phyloP scores from a whole-genome alignment of 192 early-diverging fungal genomes.

The Coemansia sp. region DNA sequence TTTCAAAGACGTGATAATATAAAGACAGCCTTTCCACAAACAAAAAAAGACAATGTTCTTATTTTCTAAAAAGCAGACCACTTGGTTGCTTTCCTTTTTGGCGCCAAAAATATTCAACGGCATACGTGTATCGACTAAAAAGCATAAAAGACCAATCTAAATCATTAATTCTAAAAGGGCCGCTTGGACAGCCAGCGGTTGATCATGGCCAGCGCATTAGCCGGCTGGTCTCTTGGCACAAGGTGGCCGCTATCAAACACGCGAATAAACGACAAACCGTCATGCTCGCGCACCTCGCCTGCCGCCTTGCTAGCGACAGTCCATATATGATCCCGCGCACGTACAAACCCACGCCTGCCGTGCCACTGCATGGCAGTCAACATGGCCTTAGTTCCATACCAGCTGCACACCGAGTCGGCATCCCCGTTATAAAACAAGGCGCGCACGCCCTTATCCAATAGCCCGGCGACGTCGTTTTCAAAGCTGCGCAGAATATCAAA shows the following conservation, averaged over 20 bases:
- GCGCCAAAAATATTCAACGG: too few relatives aligned
- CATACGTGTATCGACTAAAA: too few relatives aligned
- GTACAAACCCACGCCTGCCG: conserved; percentile 65
- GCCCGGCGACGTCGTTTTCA: conserved; percentile 53
- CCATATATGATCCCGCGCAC: conserved; percentile 71
- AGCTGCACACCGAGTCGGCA: conserved; percentile 89
- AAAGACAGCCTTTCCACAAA: conserved; percentile 1
- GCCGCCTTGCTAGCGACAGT: conserved; percentile 53
- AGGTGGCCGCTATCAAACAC: conserved; percentile 84
- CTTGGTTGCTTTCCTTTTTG: too few relatives aligned
- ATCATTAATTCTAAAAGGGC: not conserved
- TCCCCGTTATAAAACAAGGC: conserved; percentile 87
- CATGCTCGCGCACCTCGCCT: conserved; percentile 63
- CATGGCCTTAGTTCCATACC: conserved; percentile 80
- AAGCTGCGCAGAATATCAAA: conserved; percentile 80
- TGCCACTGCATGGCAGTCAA: conserved; percentile 75
- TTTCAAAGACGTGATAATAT: not conserved
- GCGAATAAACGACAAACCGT: conserved; percentile 75
- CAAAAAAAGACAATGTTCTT: not conserved
- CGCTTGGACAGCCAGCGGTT: conserved; percentile 64
- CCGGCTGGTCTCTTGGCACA: conserved; percentile 86
- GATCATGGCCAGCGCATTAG: conserved; percentile 72
- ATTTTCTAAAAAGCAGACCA: not conserved
- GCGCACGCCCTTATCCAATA: conserved; percentile 74
- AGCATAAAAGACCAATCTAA: not conserved